Conservation (phyloP, 441 rosid genomes). For the Erodium trifolium region DNA sequence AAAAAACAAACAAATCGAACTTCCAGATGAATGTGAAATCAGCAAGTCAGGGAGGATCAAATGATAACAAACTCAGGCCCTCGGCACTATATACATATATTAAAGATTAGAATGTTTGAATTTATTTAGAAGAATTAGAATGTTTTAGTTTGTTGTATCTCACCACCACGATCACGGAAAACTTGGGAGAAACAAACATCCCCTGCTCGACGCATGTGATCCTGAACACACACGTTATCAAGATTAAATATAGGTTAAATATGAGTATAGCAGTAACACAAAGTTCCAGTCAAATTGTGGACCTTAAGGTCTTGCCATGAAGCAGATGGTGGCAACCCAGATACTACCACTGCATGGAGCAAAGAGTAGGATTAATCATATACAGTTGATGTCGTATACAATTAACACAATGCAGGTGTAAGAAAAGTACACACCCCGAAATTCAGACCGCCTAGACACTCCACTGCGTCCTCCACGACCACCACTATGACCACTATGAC, state of each 20-base stretch:
- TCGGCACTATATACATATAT: not conserved
- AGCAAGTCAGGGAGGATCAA: too few species aligned
- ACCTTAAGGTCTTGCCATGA: conserved; percentile 99
- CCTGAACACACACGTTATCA: too few species aligned
- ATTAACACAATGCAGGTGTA: not conserved
- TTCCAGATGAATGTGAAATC: too few species aligned
- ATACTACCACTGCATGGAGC: conserved; percentile 60
- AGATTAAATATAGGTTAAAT: too few species aligned
- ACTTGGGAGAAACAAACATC: conserved; percentile 95
- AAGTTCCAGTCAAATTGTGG: not conserved
- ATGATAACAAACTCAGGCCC: too few species aligned
- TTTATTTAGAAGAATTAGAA: not conserved
- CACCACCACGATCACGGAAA: conserved; percentile 83
- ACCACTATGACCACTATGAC: conserved; percentile 55
- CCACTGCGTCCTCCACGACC: conserved; percentile 51
- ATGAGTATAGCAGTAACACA: too few species aligned
- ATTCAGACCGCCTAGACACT: conserved; percentile 68
- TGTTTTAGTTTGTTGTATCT: conserved; percentile 3
- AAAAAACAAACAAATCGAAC: not conserved
- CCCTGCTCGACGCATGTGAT: conserved; percentile 96
- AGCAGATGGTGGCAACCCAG: conserved; percentile 87
- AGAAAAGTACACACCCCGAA: conserved; percentile 79
- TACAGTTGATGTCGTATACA: too few species aligned
- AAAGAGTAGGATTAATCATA: conserved; percentile 8
- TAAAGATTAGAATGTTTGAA: too few species aligned